Percentiles rank a stretch among this genome's conserved stretches.
phyloP scores from a whole-genome alignment of 164 flowering plant genomes.

The Aristolochia contorta region DNA sequence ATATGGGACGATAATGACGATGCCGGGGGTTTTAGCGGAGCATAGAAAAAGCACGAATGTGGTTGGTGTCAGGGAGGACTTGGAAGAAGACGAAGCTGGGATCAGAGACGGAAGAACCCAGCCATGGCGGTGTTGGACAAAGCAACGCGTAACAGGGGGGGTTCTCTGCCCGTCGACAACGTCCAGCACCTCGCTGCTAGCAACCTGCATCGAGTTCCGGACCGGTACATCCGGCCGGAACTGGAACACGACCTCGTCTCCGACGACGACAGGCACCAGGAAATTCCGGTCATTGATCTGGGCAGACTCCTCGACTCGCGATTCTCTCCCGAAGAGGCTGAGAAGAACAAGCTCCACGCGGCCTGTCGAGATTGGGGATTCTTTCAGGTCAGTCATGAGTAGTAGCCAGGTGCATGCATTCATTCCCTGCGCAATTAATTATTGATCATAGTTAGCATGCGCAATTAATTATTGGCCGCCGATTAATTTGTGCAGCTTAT shows the following conservation, averaged over 20 bases:
- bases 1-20: too few relatives aligned
- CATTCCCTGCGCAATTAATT: too few relatives aligned
- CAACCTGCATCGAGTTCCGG: constrained; percentile 20
- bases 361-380: constrained; percentile 53
- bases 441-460: background rate
- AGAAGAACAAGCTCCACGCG: constrained; percentile 22
- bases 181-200: constrained; percentile 30
- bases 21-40: too few relatives aligned
- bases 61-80: too few relatives aligned
- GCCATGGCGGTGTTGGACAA: too few relatives aligned
- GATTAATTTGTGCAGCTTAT: constrained; percentile 10
- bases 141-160: background rate
- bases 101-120: too few relatives aligned
- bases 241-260: constrained; percentile 9
- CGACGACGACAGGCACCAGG: constrained; percentile 6
- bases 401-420: too few relatives aligned
- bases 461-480: background rate
- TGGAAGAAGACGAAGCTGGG: too few relatives aligned
- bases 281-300: constrained; percentile 34
- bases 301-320: constrained; percentile 5
- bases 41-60: too few relatives aligned
- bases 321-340: constrained; percentile 15
- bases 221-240: constrained; percentile 24
- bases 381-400: constrained; percentile 33
- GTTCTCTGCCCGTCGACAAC: constrained; percentile 11